Conservation (phyloP, 768 basidiomycete species). For the Mycena pura region DNA sequence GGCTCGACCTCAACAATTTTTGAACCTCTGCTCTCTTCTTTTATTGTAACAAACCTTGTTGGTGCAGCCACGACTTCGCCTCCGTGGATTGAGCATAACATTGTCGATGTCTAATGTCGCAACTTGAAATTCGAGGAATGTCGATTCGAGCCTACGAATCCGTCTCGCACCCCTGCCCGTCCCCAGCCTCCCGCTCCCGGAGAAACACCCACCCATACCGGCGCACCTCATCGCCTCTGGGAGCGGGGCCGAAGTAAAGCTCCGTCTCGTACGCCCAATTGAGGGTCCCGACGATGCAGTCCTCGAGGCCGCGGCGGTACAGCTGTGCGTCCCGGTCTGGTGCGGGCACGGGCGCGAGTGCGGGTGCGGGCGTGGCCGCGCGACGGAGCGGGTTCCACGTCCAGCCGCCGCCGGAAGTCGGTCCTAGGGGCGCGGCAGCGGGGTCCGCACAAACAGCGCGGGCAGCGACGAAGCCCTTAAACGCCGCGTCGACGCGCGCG, state of each 20-base stretch:
- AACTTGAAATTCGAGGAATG: too few relatives aligned
- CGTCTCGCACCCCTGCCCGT: too few relatives aligned
- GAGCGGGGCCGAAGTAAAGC: constrained; percentile 16
- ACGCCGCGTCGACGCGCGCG: constrained; percentile 44
- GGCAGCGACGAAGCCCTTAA: constrained; percentile 41
- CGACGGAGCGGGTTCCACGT: constrained; percentile 24
- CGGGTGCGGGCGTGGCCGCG: background rate
- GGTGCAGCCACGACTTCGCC: too few relatives aligned
- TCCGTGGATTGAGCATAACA: too few relatives aligned
- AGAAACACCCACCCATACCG: constrained; percentile 25
- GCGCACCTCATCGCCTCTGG: constrained; percentile 21
- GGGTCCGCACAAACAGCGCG: too few relatives aligned
- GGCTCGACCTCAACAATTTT: too few relatives aligned
- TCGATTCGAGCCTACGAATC: too few relatives aligned
- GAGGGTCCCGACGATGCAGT: constrained; percentile 57
- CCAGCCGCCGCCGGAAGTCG: background rate
- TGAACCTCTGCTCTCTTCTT: too few relatives aligned
- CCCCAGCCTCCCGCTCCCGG: too few relatives aligned
- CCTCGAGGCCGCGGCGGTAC: constrained; percentile 59
- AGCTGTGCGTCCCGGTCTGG: constrained; percentile 19
- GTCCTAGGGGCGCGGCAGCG: constrained; percentile 19
- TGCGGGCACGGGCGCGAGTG: background rate
- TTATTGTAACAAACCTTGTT: too few relatives aligned
- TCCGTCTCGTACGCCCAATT: constrained; percentile 26
- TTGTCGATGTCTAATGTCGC: too few relatives aligned